Evolutionary conservation across 148 eudicot species (phyloP), one percentile per base, ranked within the genome.

Genomic region (Chenopodium formosanum): DNA sequence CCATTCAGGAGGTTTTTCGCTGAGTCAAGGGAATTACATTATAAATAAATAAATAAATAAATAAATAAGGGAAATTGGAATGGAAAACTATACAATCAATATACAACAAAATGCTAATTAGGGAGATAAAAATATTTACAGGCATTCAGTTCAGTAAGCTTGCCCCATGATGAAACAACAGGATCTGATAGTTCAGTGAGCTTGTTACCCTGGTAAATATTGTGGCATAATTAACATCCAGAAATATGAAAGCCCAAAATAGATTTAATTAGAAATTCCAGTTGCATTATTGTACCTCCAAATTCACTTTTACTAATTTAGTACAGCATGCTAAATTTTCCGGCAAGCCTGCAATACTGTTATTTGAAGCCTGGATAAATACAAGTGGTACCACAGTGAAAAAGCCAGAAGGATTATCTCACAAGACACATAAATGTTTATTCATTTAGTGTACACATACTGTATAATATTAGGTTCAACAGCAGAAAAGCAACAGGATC

Each of bases 101-200:
- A 47, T 64, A 70, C 44, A 76, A 23, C 70, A 50, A 17, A 80
- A 66, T 65, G 75, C 63, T 8, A 7, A 20, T 31, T 4, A 29
- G 7, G 64, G 9, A 32, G 64, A 72, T 16, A 63, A 19, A 73
- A 74, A 20, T 8, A 64, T 32, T 80, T 82, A 94, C 99, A 88
- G 52, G 99, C 97, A 88, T 91, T 97, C 79, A 97, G 84, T 84
- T 97, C 99, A 58, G 89, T 89, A 74, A 97, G 94, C 93, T 86
- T 77, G 83, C 85, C 89, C 91, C 98, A 97, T 56, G 98, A 89
- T 56, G 93, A 92, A 82, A 94, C 79, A 80, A 91, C 23, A 73
- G 89, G 88, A 73, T 90, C 92, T 29, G 93, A 78, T 37, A 97
- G 81, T 58, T 78, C n/a, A 62, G 84, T 84, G 46, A 97, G 87